Evolutionary conservation across 2,329 filamentous ascomycete species (phyloP).

Genomic region (Penicillium expansum): DNA sequence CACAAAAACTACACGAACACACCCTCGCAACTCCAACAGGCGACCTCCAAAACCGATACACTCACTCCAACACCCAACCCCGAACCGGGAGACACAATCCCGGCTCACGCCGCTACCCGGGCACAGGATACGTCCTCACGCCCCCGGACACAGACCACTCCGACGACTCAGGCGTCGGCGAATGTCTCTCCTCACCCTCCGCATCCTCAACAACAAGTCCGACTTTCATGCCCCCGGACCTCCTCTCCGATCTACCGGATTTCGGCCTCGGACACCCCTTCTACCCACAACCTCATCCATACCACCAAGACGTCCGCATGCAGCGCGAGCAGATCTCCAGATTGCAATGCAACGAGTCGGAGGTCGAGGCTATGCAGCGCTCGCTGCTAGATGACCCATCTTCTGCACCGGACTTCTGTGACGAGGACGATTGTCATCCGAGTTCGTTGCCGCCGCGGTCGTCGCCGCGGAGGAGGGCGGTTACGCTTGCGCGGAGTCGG

Average conservation of each 20-base stretch:
- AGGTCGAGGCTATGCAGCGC: slow-evolving; percentile 34
- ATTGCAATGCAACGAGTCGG: slow-evolving; percentile 38
- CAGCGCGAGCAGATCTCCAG: slow-evolving; percentile 43
- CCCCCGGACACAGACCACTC: slow-evolving; percentile 38
- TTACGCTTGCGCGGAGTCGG: slow-evolving; percentile 30
- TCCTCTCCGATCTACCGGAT: slow-evolving; percentile 3
- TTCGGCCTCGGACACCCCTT: not conserved
- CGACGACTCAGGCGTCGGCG: slow-evolving; percentile 33
- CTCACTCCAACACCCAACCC: slow-evolving; percentile 3
- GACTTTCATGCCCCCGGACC: slow-evolving; percentile 30
- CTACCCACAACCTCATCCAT: not conserved
- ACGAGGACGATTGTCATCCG: slow-evolving; percentile 39
- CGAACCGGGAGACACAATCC: slow-evolving; percentile 7
- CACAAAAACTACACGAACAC: slow-evolving; percentile 42
- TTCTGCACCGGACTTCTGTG: not conserved
- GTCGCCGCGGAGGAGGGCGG: slow-evolving; percentile 32
- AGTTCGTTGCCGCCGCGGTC: slow-evolving; percentile 37
- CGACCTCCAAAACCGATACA: not conserved
- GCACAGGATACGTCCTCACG: slow-evolving; percentile 32
- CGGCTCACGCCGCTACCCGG: not conserved
- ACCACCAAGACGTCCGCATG: slow-evolving; percentile 29
- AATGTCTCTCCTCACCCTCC: slow-evolving; percentile 53
- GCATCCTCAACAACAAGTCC: slow-evolving; percentile 48
- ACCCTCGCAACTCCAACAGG: slow-evolving; percentile 30
- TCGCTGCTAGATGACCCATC: not conserved